A percentile compares a stretch with the other conserved stretches of the same genome.
These are phyloP conservation scores for Paracoccidioides lutzii DNA, from an alignment of 2,329 filamentous ascomycete genomes.

Conservation along the genomic window DNA sequence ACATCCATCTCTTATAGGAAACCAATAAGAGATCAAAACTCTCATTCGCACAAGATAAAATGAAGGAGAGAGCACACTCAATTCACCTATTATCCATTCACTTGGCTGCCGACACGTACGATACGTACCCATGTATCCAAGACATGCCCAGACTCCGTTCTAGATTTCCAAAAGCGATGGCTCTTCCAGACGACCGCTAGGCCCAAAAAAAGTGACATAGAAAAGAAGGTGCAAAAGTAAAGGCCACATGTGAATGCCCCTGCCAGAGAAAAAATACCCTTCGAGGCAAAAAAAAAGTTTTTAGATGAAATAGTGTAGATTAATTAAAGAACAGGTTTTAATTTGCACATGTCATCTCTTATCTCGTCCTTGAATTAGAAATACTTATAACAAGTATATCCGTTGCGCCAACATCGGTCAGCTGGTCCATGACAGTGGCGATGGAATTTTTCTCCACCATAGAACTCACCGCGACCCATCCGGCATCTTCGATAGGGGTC, in stretches of 20 bases:
- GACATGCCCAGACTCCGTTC: too few relatives aligned
- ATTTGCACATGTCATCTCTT: neutral
- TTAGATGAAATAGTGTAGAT: neutral
- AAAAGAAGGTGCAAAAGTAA: too few relatives aligned
- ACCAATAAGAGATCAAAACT: too few relatives aligned
- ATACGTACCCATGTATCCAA: too few relatives aligned
- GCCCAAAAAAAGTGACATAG: too few relatives aligned
- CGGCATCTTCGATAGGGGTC: conserved; percentile 73
- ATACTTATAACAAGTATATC: conserved; percentile 81
- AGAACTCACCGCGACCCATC: conserved; percentile 85
- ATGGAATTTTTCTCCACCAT: conserved; percentile 89
- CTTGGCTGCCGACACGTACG: too few relatives aligned
- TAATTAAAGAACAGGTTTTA: neutral
- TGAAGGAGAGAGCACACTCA: too few relatives aligned
- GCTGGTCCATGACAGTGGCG: conserved; percentile 73
- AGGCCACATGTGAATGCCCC: neutral
- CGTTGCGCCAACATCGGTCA: conserved; percentile 61
- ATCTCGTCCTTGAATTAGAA: conserved; percentile 56
- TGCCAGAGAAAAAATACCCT: neutral
- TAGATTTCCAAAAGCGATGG: too few relatives aligned
- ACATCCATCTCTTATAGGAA: too few relatives aligned
- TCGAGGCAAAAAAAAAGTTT: neutral
- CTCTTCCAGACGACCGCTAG: too few relatives aligned
- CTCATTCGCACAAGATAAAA: too few relatives aligned
- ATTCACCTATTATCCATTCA: too few relatives aligned